Evolutionary conservation across 1,139 yeast species (phyloP).

Genomic region (Kodamaea anthophila): DNA sequence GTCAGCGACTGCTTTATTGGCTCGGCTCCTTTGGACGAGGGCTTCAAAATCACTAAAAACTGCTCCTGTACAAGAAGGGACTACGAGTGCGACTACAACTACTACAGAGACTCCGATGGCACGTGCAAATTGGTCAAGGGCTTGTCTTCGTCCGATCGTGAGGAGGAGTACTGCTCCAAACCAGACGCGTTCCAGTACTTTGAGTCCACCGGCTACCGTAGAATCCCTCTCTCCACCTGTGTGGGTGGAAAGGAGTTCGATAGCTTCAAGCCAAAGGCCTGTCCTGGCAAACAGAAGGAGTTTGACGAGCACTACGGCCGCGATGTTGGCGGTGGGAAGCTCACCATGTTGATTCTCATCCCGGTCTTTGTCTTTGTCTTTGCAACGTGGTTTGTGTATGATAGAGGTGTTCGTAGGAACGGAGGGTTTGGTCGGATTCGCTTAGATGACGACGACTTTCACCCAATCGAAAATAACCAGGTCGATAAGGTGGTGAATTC

Average conservation of each 20-base stretch:
- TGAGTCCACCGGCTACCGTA: slow-evolving; percentile 77
- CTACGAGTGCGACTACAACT: slow-evolving; percentile 92
- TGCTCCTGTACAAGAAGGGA: slow-evolving; percentile 86
- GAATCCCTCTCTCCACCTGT: slow-evolving; percentile 69
- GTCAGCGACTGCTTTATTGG: slow-evolving; percentile 76
- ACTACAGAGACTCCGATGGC: slow-evolving; percentile 63
- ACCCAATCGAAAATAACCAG: slow-evolving; percentile 60
- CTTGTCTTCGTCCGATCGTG: slow-evolving; percentile 56
- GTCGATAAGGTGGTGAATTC: slow-evolving; percentile 58
- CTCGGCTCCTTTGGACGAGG: slow-evolving; percentile 60
- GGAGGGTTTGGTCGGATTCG: slow-evolving; percentile 89
- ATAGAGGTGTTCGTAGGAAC: slow-evolving; percentile 71
- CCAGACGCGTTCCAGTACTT: slow-evolving; percentile 60
- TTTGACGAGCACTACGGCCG: slow-evolving; percentile 54
- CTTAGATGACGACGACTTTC: slow-evolving; percentile 54
- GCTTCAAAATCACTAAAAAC: slow-evolving; percentile 52
- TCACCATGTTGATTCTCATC: slow-evolving; percentile 46
- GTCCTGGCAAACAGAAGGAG: slow-evolving; percentile 82
- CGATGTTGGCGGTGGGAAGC: slow-evolving; percentile 49
- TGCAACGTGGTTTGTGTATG: slow-evolving; percentile 70
- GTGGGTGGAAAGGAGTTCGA: slow-evolving; percentile 67
- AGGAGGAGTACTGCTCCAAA: slow-evolving; percentile 52
- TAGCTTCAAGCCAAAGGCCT: slow-evolving; percentile 57
- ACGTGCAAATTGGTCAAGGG: slow-evolving; percentile 82
- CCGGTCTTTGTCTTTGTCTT: slow-evolving; percentile 55